Evolutionary conservation across 225 moss, liverwort and hornwort species (phyloP).

Genomic region (Pseudisothecium myosuroides): DNA sequence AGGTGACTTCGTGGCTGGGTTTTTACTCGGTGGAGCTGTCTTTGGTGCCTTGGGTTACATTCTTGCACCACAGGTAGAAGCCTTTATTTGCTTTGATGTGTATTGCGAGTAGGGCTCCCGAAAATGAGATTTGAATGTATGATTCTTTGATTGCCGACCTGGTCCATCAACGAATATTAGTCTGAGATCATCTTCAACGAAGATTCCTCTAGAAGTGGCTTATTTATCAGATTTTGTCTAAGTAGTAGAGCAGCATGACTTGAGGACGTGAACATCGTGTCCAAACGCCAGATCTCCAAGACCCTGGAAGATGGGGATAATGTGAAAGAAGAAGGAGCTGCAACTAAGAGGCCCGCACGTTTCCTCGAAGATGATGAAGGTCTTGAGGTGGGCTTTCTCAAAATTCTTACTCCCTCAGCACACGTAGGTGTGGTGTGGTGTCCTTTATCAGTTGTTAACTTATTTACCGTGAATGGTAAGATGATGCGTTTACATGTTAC

Average conservation of each 20-base stretch:
- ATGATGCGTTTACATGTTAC: not conserved
- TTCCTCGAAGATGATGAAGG: conserved; percentile 86
- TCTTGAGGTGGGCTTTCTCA: conserved; percentile 56
- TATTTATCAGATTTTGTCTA: not conserved
- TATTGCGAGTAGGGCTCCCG: not conserved
- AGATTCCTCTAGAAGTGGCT: not conserved
- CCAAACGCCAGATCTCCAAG: conserved; percentile 53
- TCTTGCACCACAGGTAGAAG: conserved; percentile 67
- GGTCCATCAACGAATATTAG: not conserved
- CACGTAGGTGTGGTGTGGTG: not conserved
- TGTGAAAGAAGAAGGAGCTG: conserved; percentile 53
- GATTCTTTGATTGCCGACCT: not conserved
- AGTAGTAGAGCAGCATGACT: not conserved
- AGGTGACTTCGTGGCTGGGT: conserved; percentile 89
- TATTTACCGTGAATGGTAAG: not conserved
- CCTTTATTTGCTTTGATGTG: not conserved
- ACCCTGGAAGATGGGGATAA: conserved; percentile 57
- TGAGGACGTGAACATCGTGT: not conserved
- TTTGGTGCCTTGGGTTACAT: conserved; percentile 95
- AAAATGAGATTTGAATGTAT: not conserved
- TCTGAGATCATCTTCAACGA: not conserved
- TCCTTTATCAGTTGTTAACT: not conserved
- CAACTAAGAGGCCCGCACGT: conserved; percentile 72
- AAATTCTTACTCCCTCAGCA: not conserved
- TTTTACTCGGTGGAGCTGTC: conserved; percentile 80